Evolutionary conservation across 164 flowering plant species (phyloP), one percentile per base, ranked within the genome.

Genomic region (Euptelea pleiosperma): DNA sequence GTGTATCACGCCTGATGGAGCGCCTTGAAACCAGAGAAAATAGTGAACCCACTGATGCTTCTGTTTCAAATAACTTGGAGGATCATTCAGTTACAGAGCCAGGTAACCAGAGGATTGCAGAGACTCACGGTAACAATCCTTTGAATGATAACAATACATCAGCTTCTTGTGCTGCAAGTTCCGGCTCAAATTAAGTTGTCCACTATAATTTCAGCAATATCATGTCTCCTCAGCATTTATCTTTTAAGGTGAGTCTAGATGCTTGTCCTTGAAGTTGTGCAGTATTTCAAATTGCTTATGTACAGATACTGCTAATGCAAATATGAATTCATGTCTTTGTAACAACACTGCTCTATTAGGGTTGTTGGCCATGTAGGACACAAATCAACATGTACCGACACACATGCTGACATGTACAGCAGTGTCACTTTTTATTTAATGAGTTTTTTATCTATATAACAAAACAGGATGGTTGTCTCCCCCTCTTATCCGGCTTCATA

Each of bases 1-100:
- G 70, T 62, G 81, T 77, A n/a, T 79, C 88, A 46, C 80, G 74
- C 57, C 64, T 84, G 71, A 74, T 73, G 74, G 86, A 84, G 44
- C 67, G 72, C 50, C 77, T 75, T 65, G 83, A 74, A 30, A 65
- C 79, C 18, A 76, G 74, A 26, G 89, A 80, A 40, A 68, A 64
- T 61, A 57, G 42, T 65, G 56, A 70, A 59, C 51, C 64, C n/a
- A 44, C 50, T n/a, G 60, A 19, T 41, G 64, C 73, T 58, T 66
- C 83, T 37, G 70, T 56, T 26, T 52, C 77, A 49, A 46, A 54
- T 63, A 64, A 49, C 48, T 3, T 22, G 9, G 72, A 48, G 39
- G 70, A 55, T 59, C 34, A 26, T 55, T 51, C 80, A 53, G 73
- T 44, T 51, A 36, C 69, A 26, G 74, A 67, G 43, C 67, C 55